Evolutionary conservation across 306 rosid genomes (phyloP).

Genomic region (Inga leiocalycina): DNA sequence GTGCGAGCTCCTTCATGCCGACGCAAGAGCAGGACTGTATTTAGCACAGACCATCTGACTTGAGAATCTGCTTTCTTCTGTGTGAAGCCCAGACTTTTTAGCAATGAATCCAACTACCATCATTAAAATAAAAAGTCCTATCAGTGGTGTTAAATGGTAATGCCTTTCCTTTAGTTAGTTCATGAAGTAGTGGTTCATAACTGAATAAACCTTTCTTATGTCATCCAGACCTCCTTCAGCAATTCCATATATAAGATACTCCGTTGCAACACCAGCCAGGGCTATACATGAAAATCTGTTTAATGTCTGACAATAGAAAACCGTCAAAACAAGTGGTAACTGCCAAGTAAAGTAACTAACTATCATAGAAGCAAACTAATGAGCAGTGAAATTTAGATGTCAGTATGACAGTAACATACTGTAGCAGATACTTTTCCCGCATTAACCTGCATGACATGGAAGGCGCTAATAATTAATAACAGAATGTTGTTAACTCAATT

Average conservation of each 20-base stretch:
- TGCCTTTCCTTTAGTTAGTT: constrained; percentile 3
- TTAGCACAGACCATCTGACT: constrained; percentile 91
- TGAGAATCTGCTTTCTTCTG: constrained; percentile 93
- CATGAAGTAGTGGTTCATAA: constrained; percentile 8
- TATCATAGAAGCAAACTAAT: constrained; percentile 1
- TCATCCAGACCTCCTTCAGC: constrained; percentile 96
- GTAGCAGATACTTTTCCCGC: constrained; percentile 81
- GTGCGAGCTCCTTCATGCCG: constrained; percentile 75
- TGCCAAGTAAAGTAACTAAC: constrained; percentile 16
- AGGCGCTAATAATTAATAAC: constrained; percentile 30
- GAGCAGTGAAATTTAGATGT: constrained; percentile 27
- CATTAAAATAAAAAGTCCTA: constrained; percentile 24
- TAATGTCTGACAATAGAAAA: constrained; percentile 59
- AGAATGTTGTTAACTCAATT: constrained; percentile 9
- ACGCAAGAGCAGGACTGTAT: constrained; percentile 70
- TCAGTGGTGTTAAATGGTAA: not conserved
- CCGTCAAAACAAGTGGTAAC: constrained; percentile 29
- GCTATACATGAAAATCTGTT: constrained; percentile 92
- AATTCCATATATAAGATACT: constrained; percentile 79
- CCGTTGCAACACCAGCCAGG: constrained; percentile 88
- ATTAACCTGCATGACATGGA: constrained; percentile 59
- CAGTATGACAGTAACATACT: constrained; percentile 46
- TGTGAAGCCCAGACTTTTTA: constrained; percentile 74
- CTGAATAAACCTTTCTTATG: constrained; percentile 72
- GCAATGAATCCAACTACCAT: constrained; percentile 68